These are phyloP conservation scores for Cercospora berteroae DNA, from an alignment of 2,329 filamentous ascomycete genomes.

Conservation along the genomic window DNA sequence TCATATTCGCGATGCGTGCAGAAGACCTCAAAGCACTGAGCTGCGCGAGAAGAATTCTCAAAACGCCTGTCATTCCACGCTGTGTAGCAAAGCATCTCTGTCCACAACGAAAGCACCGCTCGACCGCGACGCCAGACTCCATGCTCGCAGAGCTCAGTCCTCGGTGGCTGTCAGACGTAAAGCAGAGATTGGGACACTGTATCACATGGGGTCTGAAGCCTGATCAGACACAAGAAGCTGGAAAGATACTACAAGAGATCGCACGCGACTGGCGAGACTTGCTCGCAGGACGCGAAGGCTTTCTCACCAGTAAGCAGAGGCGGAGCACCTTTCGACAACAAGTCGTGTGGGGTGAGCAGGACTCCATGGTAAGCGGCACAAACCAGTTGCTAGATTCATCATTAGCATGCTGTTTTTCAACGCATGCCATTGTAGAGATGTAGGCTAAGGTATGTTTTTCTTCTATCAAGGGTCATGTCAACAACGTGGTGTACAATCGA, in stretches of 20 bases:
- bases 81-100: not conserved
- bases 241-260: constrained; percentile 58
- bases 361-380: constrained; percentile 49
- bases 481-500: constrained; percentile 79
- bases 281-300: constrained; percentile 72
- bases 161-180: constrained; percentile 69
- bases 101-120: not conserved
- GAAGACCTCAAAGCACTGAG: not conserved
- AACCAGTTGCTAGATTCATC: not conserved
- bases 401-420: not conserved
- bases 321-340: constrained; percentile 63
- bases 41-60: not conserved
- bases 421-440: not conserved
- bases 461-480: constrained; percentile 64
- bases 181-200: constrained; percentile 68
- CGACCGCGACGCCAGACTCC: constrained; percentile 13
- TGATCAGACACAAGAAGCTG: constrained; percentile 58
- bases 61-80: not conserved
- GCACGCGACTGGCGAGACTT: constrained; percentile 68
- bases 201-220: constrained; percentile 68
- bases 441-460: constrained; percentile 20
- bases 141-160: constrained; percentile 44
- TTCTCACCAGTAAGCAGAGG: constrained; percentile 61
- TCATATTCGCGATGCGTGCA: not conserved
- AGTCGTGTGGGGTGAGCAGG: constrained; percentile 83